These are phyloP conservation scores for Fusarium luffae DNA, from an alignment of 2,329 filamentous ascomycete species.

Conservation along the genomic window DNA sequence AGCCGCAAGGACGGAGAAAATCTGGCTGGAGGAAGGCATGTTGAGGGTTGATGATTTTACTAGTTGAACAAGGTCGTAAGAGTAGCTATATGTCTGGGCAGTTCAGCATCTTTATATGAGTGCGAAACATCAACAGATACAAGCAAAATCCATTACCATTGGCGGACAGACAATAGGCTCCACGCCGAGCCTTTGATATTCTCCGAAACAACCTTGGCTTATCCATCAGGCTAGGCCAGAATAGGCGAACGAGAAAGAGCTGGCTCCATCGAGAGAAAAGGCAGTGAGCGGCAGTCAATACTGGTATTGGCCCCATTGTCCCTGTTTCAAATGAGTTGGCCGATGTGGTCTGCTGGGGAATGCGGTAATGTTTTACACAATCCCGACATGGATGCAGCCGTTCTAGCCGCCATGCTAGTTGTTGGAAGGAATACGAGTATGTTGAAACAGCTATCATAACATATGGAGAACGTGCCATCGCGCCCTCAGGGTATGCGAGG, in stretches of 20 bases:
- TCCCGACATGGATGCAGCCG: too few relatives aligned
- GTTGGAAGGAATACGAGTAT: neutral
- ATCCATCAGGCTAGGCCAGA: neutral
- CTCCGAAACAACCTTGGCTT: neutral
- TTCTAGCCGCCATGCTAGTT: neutral
- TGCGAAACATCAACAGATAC: neutral
- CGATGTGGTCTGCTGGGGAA: too few relatives aligned
- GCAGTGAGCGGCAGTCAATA: too few relatives aligned
- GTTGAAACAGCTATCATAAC: neutral
- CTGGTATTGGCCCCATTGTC: too few relatives aligned
- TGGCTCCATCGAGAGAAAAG: neutral
- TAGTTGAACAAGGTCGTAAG: neutral
- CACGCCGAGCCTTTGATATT: neutral
- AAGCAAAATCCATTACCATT: neutral
- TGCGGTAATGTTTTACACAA: too few relatives aligned
- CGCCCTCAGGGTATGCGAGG: too few relatives aligned
- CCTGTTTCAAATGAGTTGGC: too few relatives aligned
- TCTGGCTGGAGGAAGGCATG: conserved; percentile 34
- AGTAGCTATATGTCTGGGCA: neutral
- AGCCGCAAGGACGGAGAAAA: conserved; percentile 31
- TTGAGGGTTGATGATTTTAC: neutral
- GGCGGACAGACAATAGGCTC: conserved; percentile 11
- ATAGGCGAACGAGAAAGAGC: neutral
- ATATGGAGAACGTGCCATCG: too few relatives aligned
- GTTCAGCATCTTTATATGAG: neutral